Evolutionary conservation across 2,329 filamentous ascomycete genomes (phyloP).

Genomic region (Xylaria sp.): DNA sequence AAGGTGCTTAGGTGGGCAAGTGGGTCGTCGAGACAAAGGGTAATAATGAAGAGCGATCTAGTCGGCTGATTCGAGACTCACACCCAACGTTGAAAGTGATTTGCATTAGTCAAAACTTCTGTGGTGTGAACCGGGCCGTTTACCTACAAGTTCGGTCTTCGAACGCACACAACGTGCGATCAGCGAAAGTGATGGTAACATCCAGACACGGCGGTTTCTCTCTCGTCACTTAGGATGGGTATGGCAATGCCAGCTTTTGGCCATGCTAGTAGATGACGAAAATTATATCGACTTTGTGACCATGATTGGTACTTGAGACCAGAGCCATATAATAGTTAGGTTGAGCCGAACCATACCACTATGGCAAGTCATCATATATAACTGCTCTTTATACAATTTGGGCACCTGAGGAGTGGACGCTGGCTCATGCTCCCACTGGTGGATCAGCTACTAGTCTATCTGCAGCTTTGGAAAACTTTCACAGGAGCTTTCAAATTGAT

Average conservation of each 20-base stretch:
- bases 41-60: slow-evolving; percentile 12
- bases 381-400: no score
- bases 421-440: slow-evolving; percentile 17
- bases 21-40: slow-evolving; percentile 24
- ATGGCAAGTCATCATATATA: not conserved
- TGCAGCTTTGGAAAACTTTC: slow-evolving; percentile 29
- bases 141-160: slow-evolving; percentile 21
- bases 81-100: slow-evolving; percentile 16
- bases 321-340: not conserved
- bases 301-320: not conserved
- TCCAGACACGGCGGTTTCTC: slow-evolving; percentile 1
- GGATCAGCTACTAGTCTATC: slow-evolving; percentile 28
- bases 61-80: slow-evolving; percentile 10
- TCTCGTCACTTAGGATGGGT: not conserved
- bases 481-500: slow-evolving; percentile 19
- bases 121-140: slow-evolving; percentile 18
- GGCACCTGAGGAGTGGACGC: not conserved
- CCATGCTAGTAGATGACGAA: not conserved
- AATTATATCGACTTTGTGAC: not conserved
- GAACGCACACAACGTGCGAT: slow-evolving; percentile 1
- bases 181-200: slow-evolving; percentile 9
- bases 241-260: not conserved
- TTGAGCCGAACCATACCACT: not conserved
- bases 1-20: slow-evolving; percentile 19
- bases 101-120: slow-evolving; percentile 18